Evolutionary conservation across 2,329 filamentous ascomycete genomes (phyloP), one percentile per base, ranked within the genome.

Genomic region (Fusarium decemcellulare): DNA sequence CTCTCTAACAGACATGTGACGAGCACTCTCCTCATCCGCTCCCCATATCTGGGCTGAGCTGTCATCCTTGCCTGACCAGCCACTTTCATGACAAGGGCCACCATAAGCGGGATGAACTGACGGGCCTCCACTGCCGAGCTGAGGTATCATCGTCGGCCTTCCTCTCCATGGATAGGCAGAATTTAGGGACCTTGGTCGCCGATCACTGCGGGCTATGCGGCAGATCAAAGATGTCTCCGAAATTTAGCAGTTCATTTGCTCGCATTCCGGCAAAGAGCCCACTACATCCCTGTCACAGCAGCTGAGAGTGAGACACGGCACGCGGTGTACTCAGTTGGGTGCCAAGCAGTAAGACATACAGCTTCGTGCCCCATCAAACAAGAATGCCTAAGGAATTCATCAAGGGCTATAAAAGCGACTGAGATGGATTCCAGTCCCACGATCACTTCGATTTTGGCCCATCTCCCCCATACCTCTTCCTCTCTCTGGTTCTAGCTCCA

Each of bases 241-340:
- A 10, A 8, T 30, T 11, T 18, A 15, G 12, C 39, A 14, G 6
- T 6, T 29, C 29, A 53, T 59, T 59, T 50, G 46, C 52, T 51
- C 16, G 46, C 36, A 42, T 48, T 44, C 37, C 44, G 46, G 46
- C 37, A 40, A 12, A 12, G 18, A 30, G 10, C 32, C 59, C 53
- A 39, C 52, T 37, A 15, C 29, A 52, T 59, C 55, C 55, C 56
- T 67, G 62, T 50, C 47, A 27, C 30, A 54, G 44, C 11, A 23
- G 48, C 32, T 36, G 50, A 18, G 16, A 18, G 51, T 69, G 27
- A 60, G 59, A 58, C 65, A 60, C 42, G 40, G 47, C 59, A 59
- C n/a, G 16, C 14, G 4, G 16, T 63, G 34, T 56, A 34, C 32
- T 60, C 59, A 43, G 40, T 56, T 66, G n/a, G 42, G 42, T 23